These are phyloP conservation scores for Aspergillus alliaceus DNA, from an alignment of 2,329 filamentous ascomycete genomes.

Conservation along the genomic window DNA sequence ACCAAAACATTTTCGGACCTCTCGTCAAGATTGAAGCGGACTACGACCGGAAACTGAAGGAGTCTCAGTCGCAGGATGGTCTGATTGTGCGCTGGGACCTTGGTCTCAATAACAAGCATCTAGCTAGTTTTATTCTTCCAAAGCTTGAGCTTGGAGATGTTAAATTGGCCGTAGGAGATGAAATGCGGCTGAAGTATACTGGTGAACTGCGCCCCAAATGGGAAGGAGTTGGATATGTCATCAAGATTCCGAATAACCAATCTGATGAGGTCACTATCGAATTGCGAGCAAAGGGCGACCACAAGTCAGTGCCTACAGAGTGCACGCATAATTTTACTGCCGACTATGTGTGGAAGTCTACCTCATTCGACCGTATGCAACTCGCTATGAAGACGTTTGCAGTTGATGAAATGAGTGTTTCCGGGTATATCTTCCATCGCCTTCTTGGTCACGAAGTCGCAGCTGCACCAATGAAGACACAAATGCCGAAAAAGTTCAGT, in stretches of 20 bases:
- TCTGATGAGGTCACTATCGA: conserved; percentile 97
- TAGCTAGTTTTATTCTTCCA: conserved; percentile 91
- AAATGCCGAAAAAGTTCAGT: conserved; percentile 94
- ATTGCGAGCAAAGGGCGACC: conserved; percentile 87
- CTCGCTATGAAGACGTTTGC: conserved; percentile 99
- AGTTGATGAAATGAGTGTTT: conserved; percentile 96
- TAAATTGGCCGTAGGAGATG: conserved; percentile 94
- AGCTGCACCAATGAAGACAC: conserved; percentile 90
- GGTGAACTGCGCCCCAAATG: conserved; percentile 88
- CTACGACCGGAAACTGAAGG: conserved; percentile 98
- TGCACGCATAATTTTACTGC: conserved; percentile 97
- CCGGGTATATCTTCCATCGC: conserved; percentile 97
- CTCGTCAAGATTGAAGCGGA: conserved; percentile 99
- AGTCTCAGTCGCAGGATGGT: conserved; percentile 96
- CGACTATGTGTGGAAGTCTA: conserved; percentile 99
- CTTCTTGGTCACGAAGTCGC: conserved; percentile 93
- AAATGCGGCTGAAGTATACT: conserved; percentile 96
- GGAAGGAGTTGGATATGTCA: conserved; percentile 98
- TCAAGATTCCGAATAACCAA: conserved; percentile 98
- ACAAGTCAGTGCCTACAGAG: conserved; percentile 93
- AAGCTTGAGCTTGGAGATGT: conserved; percentile 98
- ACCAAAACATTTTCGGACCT: conserved; percentile 97
- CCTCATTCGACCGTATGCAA: conserved; percentile 98
- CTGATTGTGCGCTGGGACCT: conserved; percentile 91
- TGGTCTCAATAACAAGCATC: conserved; percentile 94